phyloP scores from a whole-genome alignment of 2,329 filamentous ascomycete species.

The Emydomyces testavorans region DNA sequence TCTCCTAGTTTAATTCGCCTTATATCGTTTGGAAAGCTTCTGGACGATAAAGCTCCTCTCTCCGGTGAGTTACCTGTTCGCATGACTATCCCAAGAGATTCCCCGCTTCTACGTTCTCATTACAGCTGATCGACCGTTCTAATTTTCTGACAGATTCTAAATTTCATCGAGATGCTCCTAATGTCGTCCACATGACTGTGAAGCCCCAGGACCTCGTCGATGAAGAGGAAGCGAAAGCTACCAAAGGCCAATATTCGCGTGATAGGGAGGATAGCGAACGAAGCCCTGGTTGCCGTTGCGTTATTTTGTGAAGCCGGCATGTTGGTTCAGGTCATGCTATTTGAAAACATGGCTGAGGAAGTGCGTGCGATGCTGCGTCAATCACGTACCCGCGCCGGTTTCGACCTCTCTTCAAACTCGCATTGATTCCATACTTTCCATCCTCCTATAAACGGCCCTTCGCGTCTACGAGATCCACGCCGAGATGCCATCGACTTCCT shows the following conservation, averaged over 20 bases:
- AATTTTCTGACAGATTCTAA: conserved; percentile 52
- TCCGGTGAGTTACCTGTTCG: conserved; percentile 52
- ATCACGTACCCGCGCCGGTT: neutral
- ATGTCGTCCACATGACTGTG: conserved; percentile 91
- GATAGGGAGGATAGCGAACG: conserved; percentile 45
- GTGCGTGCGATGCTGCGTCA: no score
- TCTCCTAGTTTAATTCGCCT: conserved; percentile 82
- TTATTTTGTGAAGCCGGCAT: conserved; percentile 43
- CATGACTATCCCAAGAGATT: no score
- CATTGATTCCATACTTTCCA: neutral
- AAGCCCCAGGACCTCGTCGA: conserved; percentile 73
- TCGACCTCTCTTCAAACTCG: neutral
- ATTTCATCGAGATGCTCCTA: conserved; percentile 61
- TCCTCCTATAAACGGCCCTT: neutral
- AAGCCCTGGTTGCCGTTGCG: conserved; percentile 52
- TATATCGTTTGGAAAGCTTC: conserved; percentile 80
- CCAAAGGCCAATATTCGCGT: conserved; percentile 43
- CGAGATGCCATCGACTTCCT: neutral
- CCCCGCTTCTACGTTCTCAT: no score
- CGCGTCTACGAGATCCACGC: conserved; percentile 1
- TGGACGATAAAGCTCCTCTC: conserved; percentile 77
- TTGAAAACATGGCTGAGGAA: no score
- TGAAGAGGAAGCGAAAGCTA: conserved; percentile 62
- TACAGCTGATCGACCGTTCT: neutral
- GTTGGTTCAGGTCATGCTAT: neutral